These are phyloP conservation scores for Nakazawaea peltata DNA, from an alignment of 805 yeast species.

Conservation along the genomic window DNA sequence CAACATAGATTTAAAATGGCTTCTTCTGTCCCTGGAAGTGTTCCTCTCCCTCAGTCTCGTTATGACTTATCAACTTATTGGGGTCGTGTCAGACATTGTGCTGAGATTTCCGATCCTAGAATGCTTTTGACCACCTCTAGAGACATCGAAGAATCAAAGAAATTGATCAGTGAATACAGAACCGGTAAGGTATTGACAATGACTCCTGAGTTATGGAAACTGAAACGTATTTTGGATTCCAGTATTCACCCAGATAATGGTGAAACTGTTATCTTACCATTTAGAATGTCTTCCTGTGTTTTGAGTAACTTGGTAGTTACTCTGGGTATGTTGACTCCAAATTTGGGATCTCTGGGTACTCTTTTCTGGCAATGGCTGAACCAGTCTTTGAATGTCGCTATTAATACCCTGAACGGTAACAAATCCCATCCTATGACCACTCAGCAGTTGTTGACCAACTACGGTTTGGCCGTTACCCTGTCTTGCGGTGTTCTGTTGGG, in stretches of 20 bases:
- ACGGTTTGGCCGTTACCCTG: slow-evolving; percentile 84
- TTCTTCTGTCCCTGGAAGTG: slow-evolving; percentile 77
- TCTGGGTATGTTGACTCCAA: slow-evolving; percentile 96
- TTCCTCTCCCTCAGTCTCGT: slow-evolving; percentile 70
- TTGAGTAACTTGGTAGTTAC: slow-evolving; percentile 90
- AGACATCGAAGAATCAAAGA: slow-evolving; percentile 58
- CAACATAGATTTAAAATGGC: no score
- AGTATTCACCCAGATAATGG: slow-evolving; percentile 97
- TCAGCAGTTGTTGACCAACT: slow-evolving; percentile 67
- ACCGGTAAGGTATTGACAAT: slow-evolving; percentile 57
- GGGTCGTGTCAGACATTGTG: slow-evolving; percentile 94
- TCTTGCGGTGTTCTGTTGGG: slow-evolving; percentile 96
- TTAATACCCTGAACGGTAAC: slow-evolving; percentile 93
- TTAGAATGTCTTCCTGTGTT: slow-evolving; percentile 95
- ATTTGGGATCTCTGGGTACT: slow-evolving; percentile 83
- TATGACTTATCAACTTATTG: slow-evolving; percentile 77
- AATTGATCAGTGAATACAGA: slow-evolving; percentile 61
- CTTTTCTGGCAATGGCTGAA: slow-evolving; percentile 97
- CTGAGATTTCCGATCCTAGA: slow-evolving; percentile 86
- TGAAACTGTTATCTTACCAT: slow-evolving; percentile 84
- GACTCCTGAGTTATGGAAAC: slow-evolving; percentile 82
- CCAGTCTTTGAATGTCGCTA: slow-evolving; percentile 94
- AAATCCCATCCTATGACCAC: slow-evolving; percentile 88
- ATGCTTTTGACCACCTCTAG: slow-evolving; percentile 68
- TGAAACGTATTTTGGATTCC: slow-evolving; percentile 82